Evolutionary conservation across 805 yeast genomes (phyloP).

Genomic region (Saccharomycopsis sp.): DNA sequence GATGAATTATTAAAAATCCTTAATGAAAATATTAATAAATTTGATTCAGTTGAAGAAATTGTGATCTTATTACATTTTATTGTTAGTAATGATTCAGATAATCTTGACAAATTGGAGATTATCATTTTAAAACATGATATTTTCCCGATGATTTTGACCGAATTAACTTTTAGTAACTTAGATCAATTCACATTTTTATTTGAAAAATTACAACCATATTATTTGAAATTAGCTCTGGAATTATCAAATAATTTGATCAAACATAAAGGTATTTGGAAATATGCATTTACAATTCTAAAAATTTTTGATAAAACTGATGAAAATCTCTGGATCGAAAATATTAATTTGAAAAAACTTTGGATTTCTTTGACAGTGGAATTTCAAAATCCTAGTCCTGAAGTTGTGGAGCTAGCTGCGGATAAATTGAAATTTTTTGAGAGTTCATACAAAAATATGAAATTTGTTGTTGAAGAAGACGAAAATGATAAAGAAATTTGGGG

Average conservation of each 20-base stretch:
- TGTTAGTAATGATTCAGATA: not conserved
- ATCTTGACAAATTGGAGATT: not conserved
- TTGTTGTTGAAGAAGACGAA: conserved; percentile 7
- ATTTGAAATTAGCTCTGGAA: conserved; percentile 9
- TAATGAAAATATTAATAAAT: not conserved
- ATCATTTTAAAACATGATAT: conserved; percentile 4
- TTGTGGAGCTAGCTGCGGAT: conserved; percentile 20
- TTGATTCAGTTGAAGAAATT: not conserved
- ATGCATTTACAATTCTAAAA: conserved; percentile 2
- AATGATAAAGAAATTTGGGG: conserved; percentile 6
- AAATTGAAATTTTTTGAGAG: conserved; percentile 21
- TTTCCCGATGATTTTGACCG: conserved; percentile 8
- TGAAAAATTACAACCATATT: conserved; percentile 1
- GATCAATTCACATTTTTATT: not conserved
- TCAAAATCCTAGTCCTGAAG: conserved; percentile 18
- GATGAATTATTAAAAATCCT: conserved; percentile 20
- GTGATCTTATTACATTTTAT: not conserved
- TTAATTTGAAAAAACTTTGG: conserved; percentile 21
- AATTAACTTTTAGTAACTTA: conserved; percentile 6
- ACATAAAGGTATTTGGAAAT: conserved; percentile 12
- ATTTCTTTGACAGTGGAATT: conserved; percentile 17
- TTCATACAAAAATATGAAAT: conserved; percentile 15
- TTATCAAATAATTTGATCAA: conserved; percentile 11
- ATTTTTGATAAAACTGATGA: conserved; percentile 13
- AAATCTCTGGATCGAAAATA: conserved; percentile 18